Evolutionary conservation across 2,329 filamentous ascomycete species (phyloP).

Genomic region (Phyllosticta capitalensis): DNA sequence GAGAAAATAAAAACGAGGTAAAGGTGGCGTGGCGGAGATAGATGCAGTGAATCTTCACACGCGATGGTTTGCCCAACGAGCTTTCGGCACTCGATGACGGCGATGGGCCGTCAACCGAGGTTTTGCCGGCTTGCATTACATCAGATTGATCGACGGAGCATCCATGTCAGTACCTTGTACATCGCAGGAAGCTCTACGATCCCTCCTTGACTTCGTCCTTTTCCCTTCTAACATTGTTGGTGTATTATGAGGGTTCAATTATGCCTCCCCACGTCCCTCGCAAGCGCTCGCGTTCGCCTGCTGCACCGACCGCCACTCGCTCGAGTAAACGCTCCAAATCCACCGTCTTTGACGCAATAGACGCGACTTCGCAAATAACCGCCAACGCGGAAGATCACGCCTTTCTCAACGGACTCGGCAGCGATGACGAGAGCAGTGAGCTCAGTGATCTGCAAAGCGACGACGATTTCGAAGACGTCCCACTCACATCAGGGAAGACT

Average conservation of each 20-base stretch:
- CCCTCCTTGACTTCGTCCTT: background rate
- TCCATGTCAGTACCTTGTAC: background rate
- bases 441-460: conserved; percentile 6
- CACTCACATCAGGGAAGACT: background rate
- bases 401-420: conserved; percentile 7
- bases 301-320: background rate
- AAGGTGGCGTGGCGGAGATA: conserved; percentile 1
- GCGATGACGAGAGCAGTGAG: background rate
- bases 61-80: background rate
- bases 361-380: conserved; percentile 1
- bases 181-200: background rate
- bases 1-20: conserved; percentile 1
- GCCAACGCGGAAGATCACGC: conserved; percentile 3
- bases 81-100: conserved; percentile 7
- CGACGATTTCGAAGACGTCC: conserved; percentile 2
- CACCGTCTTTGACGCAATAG: conserved; percentile 6
- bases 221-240: too few relatives aligned
- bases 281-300: conserved; percentile 6
- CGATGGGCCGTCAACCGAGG: background rate
- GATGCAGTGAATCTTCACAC: background rate
- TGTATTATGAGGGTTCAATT: background rate
- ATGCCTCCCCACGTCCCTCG: conserved; percentile 11
- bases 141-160: background rate
- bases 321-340: conserved; percentile 6
- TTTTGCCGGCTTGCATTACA: background rate